A percentile compares a stretch with the other conserved stretches of the same genome.
These are phyloP conservation scores for Wallacemonas sp. DNA, from an alignment of 208 protist genomes.

Conservation along the genomic window DNA sequence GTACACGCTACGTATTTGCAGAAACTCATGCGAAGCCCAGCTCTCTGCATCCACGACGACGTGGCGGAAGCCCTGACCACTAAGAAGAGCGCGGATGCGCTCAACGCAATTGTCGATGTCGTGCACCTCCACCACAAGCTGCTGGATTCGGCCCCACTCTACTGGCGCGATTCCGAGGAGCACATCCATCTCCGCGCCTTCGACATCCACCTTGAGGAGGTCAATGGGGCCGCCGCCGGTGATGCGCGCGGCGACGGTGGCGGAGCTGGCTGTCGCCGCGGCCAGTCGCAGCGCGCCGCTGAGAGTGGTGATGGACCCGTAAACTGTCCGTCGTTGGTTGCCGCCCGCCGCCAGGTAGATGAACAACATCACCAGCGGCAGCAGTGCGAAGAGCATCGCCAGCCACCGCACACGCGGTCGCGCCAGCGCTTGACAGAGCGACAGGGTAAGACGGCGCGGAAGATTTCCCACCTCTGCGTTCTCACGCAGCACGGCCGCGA, in stretches of 20 bases:
- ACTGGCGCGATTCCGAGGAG: constrained; percentile 20
- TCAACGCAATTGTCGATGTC: constrained; percentile 26
- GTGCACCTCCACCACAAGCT: constrained; percentile 48
- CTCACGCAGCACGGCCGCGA: constrained; percentile 12
- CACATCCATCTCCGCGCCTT: constrained; percentile 44
- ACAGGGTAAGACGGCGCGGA: constrained; percentile 8
- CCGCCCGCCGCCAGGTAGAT: constrained; percentile 14
- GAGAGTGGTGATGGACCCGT: constrained; percentile 14
- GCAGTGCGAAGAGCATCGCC: constrained; percentile 1
- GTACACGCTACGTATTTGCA: constrained; percentile 27
- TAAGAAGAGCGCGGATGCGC: constrained; percentile 19
- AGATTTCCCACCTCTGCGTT: constrained; percentile 16
- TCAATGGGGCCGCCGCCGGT: constrained; percentile 15
- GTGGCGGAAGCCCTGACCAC: constrained; percentile 16
- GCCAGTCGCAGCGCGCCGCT: constrained; percentile 13
- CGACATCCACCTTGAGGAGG: constrained; percentile 47
- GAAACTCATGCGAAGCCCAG: constrained; percentile 25
- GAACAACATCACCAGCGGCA: constrained; percentile 14
- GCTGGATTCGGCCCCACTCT: constrained; percentile 31
- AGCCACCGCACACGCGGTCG: constrained; percentile 13
- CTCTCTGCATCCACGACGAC: constrained; percentile 17
- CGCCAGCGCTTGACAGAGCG: constrained; percentile 17
- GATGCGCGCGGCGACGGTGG: not conserved
- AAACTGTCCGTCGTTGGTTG: constrained; percentile 6
- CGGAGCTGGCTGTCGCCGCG: not conserved